A percentile compares a stretch with the other conserved stretches of the same genome.
phyloP scores from a whole-genome alignment of 164 flowering plant genomes.

The Magnolia officinalis region DNA sequence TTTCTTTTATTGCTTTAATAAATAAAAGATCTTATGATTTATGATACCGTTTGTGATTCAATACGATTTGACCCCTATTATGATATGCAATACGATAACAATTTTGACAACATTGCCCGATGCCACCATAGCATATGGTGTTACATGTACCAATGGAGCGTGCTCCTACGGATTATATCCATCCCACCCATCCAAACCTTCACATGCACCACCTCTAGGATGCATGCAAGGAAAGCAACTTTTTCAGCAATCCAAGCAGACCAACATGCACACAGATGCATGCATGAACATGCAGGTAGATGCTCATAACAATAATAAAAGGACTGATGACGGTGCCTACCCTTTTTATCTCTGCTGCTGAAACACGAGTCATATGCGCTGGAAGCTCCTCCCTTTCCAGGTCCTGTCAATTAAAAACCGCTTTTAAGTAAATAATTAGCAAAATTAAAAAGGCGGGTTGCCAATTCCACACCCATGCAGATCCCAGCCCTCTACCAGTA shows the following conservation, averaged over 20 bases:
- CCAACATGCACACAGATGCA: not conserved
- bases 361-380: slow-evolving; percentile 45
- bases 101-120: not conserved
- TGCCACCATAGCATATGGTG: too few species aligned
- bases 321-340: slow-evolving; percentile 13
- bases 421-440: too few species aligned
- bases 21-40: too few species aligned
- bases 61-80: too few species aligned
- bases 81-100: not conserved
- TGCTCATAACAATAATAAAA: not conserved
- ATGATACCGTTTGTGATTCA: too few species aligned
- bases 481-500: too few species aligned
- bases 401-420: slow-evolving; percentile 22
- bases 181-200: not conserved
- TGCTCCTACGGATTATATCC: too few species aligned
- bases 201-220: not conserved
- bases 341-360: slow-evolving; percentile 39
- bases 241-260: not conserved
- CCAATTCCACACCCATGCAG: too few species aligned
- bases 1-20: too few species aligned
- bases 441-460: too few species aligned
- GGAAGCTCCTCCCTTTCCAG: slow-evolving; percentile 52
- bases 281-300: not conserved
- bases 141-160: too few species aligned
- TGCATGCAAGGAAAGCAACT: not conserved